These are phyloP conservation scores for Mallotus repandus DNA, from an alignment of 441 rosid genomes.

Conservation along the genomic window DNA sequence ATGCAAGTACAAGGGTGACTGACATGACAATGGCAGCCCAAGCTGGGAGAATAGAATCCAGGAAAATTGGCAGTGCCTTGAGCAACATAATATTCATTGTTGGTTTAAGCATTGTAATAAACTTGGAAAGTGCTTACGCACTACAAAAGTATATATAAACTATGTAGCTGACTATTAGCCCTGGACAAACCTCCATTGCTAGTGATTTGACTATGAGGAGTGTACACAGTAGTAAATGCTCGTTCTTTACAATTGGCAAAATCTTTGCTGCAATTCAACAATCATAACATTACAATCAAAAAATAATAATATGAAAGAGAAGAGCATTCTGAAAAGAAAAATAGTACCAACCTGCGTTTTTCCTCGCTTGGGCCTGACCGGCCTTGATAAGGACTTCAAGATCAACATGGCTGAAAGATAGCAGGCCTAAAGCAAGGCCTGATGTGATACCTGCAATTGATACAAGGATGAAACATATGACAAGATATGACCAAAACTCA, in stretches of 20 bases:
- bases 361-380: constrained; percentile 55
- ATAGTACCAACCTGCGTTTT: constrained; percentile 49
- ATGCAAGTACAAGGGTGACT: constrained; percentile 61
- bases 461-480: constrained; percentile 47
- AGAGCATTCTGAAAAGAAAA: not conserved
- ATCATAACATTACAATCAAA: not conserved
- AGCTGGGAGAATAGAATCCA: constrained; percentile 60
- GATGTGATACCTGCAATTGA: constrained; percentile 72
- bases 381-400: constrained; percentile 70
- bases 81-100: constrained; percentile 5
- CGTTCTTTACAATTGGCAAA: constrained; percentile 61
- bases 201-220: constrained; percentile 69
- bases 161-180: too few relatives aligned
- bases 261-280: constrained; percentile 47
- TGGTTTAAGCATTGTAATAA: too few relatives aligned
- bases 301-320: not conserved
- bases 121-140: too few relatives aligned
- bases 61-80: constrained; percentile 71
- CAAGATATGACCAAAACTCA: constrained; percentile 37
- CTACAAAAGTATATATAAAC: too few relatives aligned
- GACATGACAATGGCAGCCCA: constrained; percentile 72
- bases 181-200: constrained; percentile 63
- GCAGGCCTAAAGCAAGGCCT: constrained; percentile 77
- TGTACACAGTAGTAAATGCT: constrained; percentile 69
- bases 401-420: constrained; percentile 71